These are phyloP conservation scores for Chlorella variabilis DNA, from an alignment of 163 green algal species.

Conservation along the genomic window DNA sequence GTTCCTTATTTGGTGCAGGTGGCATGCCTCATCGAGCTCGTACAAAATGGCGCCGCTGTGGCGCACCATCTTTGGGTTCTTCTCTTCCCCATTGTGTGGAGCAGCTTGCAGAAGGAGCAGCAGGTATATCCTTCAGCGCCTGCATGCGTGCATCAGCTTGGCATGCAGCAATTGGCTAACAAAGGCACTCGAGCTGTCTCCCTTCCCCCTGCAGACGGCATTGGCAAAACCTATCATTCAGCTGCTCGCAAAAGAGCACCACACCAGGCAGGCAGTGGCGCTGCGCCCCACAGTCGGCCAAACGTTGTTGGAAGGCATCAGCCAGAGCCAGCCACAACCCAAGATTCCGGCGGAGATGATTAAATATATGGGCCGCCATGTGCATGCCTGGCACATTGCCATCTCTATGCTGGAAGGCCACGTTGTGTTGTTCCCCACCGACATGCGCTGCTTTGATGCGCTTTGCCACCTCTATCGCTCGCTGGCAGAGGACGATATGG, in stretches of 20 bases:
- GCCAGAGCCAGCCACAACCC: conserved; percentile 94
- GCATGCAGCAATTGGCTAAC: neutral
- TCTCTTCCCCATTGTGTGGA: conserved; percentile 98
- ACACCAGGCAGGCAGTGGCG: conserved; percentile 74
- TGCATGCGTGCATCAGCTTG: too few species aligned
- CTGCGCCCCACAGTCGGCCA: conserved; percentile 68
- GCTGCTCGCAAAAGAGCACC: conserved; percentile 92
- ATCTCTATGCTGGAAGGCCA: conserved; percentile 96
- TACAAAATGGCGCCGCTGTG: conserved; percentile 73
- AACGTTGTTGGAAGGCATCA: conserved; percentile 91
- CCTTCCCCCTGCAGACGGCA: conserved; percentile 50
- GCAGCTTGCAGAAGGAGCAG: conserved; percentile 92
- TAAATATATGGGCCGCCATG: conserved; percentile 96
- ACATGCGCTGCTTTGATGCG: conserved; percentile 90
- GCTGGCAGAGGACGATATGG: conserved; percentile 90
- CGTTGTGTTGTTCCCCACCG: conserved; percentile 94
- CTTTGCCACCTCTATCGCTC: conserved; percentile 83
- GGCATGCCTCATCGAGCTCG: conserved; percentile 80
- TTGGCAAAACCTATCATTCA: conserved; percentile 96
- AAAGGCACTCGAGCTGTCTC: too few species aligned
- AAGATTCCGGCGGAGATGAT: conserved; percentile 98
- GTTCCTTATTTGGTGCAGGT: conserved; percentile 12
- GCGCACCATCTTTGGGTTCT: conserved; percentile 95
- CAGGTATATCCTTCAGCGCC: conserved; percentile 61
- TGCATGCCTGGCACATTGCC: conserved; percentile 97